These are phyloP conservation scores for Neckera pumila DNA, from an alignment of 225 moss, liverwort and hornwort species.

Conservation along the genomic window DNA sequence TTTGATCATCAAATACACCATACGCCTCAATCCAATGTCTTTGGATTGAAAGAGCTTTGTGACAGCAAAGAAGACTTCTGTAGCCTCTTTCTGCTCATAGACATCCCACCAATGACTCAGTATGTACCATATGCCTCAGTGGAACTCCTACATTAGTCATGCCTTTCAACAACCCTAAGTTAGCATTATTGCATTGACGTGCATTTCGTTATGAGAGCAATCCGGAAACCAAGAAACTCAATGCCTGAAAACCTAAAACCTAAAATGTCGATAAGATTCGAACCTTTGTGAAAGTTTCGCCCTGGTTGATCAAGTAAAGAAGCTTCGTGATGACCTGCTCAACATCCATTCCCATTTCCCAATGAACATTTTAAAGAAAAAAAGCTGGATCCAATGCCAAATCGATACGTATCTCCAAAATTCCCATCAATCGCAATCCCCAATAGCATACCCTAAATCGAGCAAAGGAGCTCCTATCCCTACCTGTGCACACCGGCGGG, in stretches of 20 bases:
- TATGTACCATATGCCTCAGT: background rate
- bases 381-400: background rate
- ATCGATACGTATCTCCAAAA: background rate
- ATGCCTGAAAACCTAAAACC: background rate
- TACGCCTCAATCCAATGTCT: slow-evolving; percentile 71
- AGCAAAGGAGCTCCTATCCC: background rate
- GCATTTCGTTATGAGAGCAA: background rate
- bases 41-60: slow-evolving; percentile 88
- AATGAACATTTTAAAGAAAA: background rate
- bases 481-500: slow-evolving; percentile 85
- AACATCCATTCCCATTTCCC: background rate
- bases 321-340: slow-evolving; percentile 86
- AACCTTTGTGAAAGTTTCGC: slow-evolving; percentile 77
- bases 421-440: background rate
- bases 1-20: slow-evolving; percentile 87
- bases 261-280: background rate
- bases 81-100: slow-evolving; percentile 64
- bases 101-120: background rate
- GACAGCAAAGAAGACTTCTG: slow-evolving; percentile 81
- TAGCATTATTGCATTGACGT: background rate
- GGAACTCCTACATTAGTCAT: background rate
- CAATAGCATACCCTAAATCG: background rate
- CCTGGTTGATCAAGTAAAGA: slow-evolving; percentile 83
- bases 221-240: background rate
- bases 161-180: background rate